These are phyloP conservation scores for Verticillium nonalfalfae DNA, from an alignment of 2,329 filamentous ascomycete species.

Conservation along the genomic window DNA sequence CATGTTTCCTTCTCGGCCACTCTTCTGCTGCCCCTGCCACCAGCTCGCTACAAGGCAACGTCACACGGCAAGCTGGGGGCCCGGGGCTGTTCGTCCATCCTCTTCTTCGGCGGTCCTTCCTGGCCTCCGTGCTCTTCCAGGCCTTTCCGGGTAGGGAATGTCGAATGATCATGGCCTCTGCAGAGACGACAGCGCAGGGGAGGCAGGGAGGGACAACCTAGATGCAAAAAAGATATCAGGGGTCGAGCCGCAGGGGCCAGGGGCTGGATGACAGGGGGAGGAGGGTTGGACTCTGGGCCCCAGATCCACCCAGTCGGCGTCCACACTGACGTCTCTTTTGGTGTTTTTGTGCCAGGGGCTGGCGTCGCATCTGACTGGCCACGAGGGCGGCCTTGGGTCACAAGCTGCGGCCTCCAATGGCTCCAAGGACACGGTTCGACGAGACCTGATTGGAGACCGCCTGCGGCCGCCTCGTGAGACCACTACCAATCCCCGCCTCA, in stretches of 20 bases:
- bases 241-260: background rate
- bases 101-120: background rate
- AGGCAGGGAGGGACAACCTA: background rate
- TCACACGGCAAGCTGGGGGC: background rate
- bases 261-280: background rate
- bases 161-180: background rate
- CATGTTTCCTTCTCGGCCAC: background rate
- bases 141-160: background rate
- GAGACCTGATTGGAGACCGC: slow-evolving; percentile 12
- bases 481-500: background rate
- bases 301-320: background rate
- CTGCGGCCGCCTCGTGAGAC: slow-evolving; percentile 5
- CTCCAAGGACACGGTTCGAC: slow-evolving; percentile 8
- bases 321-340: slow-evolving; percentile 2
- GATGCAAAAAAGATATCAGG: background rate
- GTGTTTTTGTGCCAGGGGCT: background rate
- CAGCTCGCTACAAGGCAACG: background rate
- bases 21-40: background rate
- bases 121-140: background rate
- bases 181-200: background rate
- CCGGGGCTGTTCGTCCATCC: background rate
- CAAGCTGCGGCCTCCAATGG: slow-evolving; percentile 1
- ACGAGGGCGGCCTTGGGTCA: slow-evolving; percentile 2
- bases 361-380: background rate
- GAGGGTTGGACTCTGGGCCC: background rate